These are phyloP conservation scores for Talaromyces proteolyticus DNA, from an alignment of 495 filamentous ascomycete species.

Conservation along the genomic window DNA sequence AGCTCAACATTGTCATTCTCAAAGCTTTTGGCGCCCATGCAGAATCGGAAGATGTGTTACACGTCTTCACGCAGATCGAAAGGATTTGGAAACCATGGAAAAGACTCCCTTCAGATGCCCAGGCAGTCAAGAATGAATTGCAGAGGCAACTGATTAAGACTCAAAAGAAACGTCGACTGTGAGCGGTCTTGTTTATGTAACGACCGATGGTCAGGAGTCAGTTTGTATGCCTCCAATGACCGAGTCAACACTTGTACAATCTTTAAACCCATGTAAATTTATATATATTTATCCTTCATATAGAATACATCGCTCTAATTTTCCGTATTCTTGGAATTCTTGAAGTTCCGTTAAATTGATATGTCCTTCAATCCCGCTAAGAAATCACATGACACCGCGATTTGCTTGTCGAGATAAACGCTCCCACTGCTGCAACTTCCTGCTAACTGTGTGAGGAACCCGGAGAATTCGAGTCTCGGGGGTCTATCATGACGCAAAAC, in stretches of 20 bases:
- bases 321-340: not conserved
- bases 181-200: not conserved
- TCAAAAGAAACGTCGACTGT: not conserved
- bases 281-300: too few species aligned
- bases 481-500: too few species aligned
- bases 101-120: conserved; percentile 30
- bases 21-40: conserved; percentile 37
- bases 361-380: not conserved
- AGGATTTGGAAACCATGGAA: conserved; percentile 33
- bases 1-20: conserved; percentile 33
- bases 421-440: too few species aligned
- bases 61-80: conserved; percentile 37
- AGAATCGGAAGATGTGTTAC: conserved; percentile 28
- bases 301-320: too few species aligned
- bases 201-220: not conserved
- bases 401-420: too few species aligned
- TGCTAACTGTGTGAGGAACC: too few species aligned
- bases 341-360: not conserved
- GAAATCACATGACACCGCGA: conserved; percentile 4
- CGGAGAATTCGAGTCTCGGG: too few species aligned
- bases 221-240: too few species aligned
- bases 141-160: conserved; percentile 23
- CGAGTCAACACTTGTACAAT: too few species aligned
- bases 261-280: too few species aligned
- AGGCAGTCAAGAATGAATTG: conserved; percentile 33